Percentiles rank a stretch among this genome's conserved stretches.
Evolutionary conservation across 2,329 filamentous ascomycete species (phyloP).

Genomic region (Ophiognomonia clavigignenti-juglandacearum): DNA sequence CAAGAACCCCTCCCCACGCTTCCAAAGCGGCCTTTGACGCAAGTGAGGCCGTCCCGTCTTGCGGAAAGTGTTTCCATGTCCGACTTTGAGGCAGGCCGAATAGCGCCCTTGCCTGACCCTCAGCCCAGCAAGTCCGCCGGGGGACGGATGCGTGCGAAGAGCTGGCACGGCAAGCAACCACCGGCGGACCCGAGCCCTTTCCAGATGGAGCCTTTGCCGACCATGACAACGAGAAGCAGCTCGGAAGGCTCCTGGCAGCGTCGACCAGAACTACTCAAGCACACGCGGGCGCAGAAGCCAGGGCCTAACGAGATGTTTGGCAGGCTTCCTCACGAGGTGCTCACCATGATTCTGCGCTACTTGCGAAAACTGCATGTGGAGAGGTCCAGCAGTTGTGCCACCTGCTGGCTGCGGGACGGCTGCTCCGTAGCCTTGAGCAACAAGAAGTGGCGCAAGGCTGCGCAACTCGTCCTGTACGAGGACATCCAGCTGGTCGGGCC

Average conservation of each 20-base stretch:
- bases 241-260: slow-evolving; percentile 2
- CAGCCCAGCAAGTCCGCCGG: too few relatives aligned
- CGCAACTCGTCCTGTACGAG: slow-evolving; percentile 49
- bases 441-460: slow-evolving; percentile 47
- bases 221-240: slow-evolving; percentile 3
- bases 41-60: slow-evolving; percentile 21
- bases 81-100: background rate
- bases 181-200: slow-evolving; percentile 17
- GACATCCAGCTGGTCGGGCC: slow-evolving; percentile 54
- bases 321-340: slow-evolving; percentile 53
- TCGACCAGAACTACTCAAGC: slow-evolving; percentile 24
- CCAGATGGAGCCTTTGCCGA: slow-evolving; percentile 9
- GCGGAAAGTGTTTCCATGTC: slow-evolving; percentile 20
- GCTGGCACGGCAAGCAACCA: slow-evolving; percentile 24
- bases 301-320: slow-evolving; percentile 48
- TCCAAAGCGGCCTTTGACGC: slow-evolving; percentile 13
- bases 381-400: slow-evolving; percentile 46
- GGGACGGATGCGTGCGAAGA: slow-evolving; percentile 20
- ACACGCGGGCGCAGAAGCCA: slow-evolving; percentile 23
- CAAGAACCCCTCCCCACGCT: background rate
- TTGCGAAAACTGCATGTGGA: slow-evolving; percentile 48
- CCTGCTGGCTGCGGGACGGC: slow-evolving; percentile 61
- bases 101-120: too few relatives aligned
- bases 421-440: slow-evolving; percentile 46
- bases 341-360: slow-evolving; percentile 50